Evolutionary conservation across 805 yeast species (phyloP), one percentile per base, ranked within the genome.

Genomic region (Nematodospora valgi): DNA sequence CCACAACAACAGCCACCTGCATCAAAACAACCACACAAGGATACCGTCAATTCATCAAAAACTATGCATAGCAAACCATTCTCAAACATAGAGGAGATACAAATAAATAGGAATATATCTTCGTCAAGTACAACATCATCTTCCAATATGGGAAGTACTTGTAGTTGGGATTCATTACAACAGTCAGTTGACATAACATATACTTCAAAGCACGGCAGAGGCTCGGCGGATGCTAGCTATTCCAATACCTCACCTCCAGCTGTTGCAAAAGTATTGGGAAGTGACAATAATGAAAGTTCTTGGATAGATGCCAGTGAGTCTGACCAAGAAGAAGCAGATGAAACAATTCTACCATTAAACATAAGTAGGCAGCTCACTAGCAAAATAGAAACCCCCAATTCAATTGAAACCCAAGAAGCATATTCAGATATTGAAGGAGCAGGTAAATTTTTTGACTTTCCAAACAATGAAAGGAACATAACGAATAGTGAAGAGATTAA

Each of bases 361-460:
- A 41, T 37, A 15, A 21, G 30, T 10, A 17, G 41, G 37, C 18
- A 32, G 12, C 19, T 29, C 4, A 30, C 38, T 6, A 27, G 26
- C 10, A 27, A 12, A 10, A 27, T 12, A 10, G 20, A 10, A 10
- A 27, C 26, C 31, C 3, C n/a, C 31, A 7, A 15, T 3, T 3
- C 27, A 5, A 21, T 4, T 10, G 24, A 27, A 11, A 21, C 9
- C 23, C 14, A 19, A 4, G n/a, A 12, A n/a, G 18, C 12, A 11
- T 53, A 46, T 7, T 48, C 48, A 19, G 62, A 61, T 34, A 7
- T 17, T 36, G 48, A 43, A 12, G 72, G 71, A 5, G 46, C 51
- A 1, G 72, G 72, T 0, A 53, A 47, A 24, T 38, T 48, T 10
- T 67, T 66, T 39, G 55, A 56, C 31, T 68, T 67, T 43, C 72